Percentiles rank a stretch among this genome's conserved stretches.
Conservation (phyloP, 345 rosid genomes). For the Mercurialis annua region DNA sequence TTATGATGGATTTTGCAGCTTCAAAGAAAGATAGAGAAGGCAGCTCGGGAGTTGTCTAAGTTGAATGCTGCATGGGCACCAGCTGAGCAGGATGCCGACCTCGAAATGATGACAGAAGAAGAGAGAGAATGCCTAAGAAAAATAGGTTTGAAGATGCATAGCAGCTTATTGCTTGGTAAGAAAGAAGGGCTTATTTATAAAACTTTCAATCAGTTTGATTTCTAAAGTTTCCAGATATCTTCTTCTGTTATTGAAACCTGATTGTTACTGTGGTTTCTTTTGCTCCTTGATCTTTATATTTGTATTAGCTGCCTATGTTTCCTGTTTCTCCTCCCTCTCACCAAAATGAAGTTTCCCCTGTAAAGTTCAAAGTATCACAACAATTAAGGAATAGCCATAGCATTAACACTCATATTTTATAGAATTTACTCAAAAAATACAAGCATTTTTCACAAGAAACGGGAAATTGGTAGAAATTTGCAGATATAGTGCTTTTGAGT, state of each 20-base stretch:
- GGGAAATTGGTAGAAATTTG: background rate
- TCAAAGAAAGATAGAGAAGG: slow-evolving; percentile 52
- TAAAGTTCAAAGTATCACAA: background rate
- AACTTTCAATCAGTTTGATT: background rate
- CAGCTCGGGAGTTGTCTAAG: slow-evolving; percentile 44
- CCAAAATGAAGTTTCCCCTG: background rate
- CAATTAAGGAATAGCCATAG: background rate
- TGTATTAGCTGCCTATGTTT: background rate
- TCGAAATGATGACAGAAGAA: slow-evolving; percentile 64
- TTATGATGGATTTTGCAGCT: slow-evolving; percentile 45
- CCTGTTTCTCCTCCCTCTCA: background rate
- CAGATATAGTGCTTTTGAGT: background rate
- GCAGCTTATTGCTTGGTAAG: slow-evolving; percentile 68
- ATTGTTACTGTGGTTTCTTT: background rate
- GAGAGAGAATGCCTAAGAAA: slow-evolving; percentile 71
- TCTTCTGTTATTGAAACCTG: too few relatives aligned
- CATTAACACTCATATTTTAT: background rate
- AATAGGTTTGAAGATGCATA: slow-evolving; percentile 65
- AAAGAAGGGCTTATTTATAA: slow-evolving; percentile 27
- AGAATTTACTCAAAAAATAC: background rate
- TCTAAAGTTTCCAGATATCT: background rate
- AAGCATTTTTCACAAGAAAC: background rate
- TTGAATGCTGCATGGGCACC: slow-evolving; percentile 53
- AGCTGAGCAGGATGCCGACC: slow-evolving; percentile 48
- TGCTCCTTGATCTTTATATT: background rate